Evolutionary conservation across 2,329 filamentous ascomycete species (phyloP).

Genomic region (Myotisia sp.): DNA sequence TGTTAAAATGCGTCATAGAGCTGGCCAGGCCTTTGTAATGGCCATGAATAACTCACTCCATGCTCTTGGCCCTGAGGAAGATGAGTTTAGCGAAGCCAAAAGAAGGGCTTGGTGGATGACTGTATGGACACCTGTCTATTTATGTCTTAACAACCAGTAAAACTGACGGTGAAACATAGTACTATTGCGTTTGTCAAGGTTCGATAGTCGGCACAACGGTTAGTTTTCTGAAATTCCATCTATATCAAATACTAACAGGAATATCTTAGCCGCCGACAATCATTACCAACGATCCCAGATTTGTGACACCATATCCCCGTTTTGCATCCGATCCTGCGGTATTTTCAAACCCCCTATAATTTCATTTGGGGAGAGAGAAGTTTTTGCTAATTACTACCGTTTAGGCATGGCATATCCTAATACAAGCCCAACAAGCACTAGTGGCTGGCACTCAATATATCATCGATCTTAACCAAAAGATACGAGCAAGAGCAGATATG

Average conservation of each 20-base stretch:
- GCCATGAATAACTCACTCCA: constrained; percentile 33
- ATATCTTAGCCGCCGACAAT: constrained; percentile 27
- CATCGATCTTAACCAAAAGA: constrained; percentile 27
- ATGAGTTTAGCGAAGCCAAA: constrained; percentile 28
- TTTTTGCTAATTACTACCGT: constrained; percentile 11
- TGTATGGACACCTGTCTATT: constrained; percentile 16
- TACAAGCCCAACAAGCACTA: constrained; percentile 31
- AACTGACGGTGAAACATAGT: constrained; percentile 17
- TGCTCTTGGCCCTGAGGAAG: constrained; percentile 20
- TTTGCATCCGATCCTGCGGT: constrained; percentile 30
- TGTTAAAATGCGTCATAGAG: constrained; percentile 33
- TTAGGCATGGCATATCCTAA: constrained; percentile 31
- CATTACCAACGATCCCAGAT: constrained; percentile 30
- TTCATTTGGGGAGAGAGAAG: too few relatives aligned
- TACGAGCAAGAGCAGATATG: constrained; percentile 24
- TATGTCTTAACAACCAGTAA: background rate
- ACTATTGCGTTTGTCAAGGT: constrained; percentile 32
- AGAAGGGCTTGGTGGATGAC: constrained; percentile 37
- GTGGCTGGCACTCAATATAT: constrained; percentile 30
- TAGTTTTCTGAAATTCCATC: constrained; percentile 10
- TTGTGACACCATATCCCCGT: constrained; percentile 28
- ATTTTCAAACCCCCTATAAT: constrained; percentile 4
- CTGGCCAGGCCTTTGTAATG: constrained; percentile 30
- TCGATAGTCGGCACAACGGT: constrained; percentile 33
- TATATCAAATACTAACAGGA: background rate